Evolutionary conservation across 805 yeast species (phyloP).

Genomic region (Kurtzmaniella fragi): DNA sequence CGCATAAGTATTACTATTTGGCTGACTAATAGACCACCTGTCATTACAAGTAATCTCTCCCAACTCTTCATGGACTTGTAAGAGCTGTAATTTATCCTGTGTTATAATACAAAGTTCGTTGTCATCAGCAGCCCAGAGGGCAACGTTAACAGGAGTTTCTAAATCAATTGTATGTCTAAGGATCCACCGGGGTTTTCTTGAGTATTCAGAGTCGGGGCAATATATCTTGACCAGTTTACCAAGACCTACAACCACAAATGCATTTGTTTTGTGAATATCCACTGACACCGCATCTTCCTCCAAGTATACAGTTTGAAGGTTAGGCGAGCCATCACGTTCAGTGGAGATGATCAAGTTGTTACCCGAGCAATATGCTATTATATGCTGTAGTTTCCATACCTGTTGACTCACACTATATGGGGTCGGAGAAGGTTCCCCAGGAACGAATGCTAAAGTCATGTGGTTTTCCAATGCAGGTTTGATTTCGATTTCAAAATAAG

Average conservation of each 20-base stretch:
- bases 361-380: slow-evolving; percentile 80
- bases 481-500: background rate
- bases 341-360: slow-evolving; percentile 62
- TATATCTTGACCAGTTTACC: slow-evolving; percentile 42
- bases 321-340: slow-evolving; percentile 6
- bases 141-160: slow-evolving; percentile 31
- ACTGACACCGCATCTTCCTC: slow-evolving; percentile 63
- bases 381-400: slow-evolving; percentile 59
- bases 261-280: slow-evolving; percentile 57
- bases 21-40: slow-evolving; percentile 50
- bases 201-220: slow-evolving; percentile 52
- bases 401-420: slow-evolving; percentile 53
- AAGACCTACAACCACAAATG: slow-evolving; percentile 52
- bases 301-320: slow-evolving; percentile 71
- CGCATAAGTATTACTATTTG: slow-evolving; percentile 55
- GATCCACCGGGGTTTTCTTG: slow-evolving; percentile 43
- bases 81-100: slow-evolving; percentile 43
- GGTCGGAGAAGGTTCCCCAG: slow-evolving; percentile 74
- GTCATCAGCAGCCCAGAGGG: slow-evolving; percentile 51
- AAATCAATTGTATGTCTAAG: slow-evolving; percentile 17
- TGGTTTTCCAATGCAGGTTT: background rate
- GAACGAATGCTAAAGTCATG: slow-evolving; percentile 69
- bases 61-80: slow-evolving; percentile 45
- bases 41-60: slow-evolving; percentile 30
- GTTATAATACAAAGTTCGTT: slow-evolving; percentile 64